Evolutionary conservation across 768 basidiomycete species (phyloP).

Genomic region (Gyrodon lividus): DNA sequence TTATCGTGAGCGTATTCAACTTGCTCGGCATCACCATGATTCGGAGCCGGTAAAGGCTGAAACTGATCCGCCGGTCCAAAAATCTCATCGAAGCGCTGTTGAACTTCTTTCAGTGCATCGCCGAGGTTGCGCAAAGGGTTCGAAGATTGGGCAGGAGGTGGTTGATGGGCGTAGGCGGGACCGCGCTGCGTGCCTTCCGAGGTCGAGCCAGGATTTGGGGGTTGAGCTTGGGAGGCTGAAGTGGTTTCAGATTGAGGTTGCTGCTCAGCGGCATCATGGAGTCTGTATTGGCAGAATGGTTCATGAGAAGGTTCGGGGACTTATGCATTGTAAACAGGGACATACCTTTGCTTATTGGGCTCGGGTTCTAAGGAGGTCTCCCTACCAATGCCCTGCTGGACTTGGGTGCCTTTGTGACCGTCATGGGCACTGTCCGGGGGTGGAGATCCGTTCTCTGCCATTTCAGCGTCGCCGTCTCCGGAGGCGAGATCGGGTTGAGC

Average conservation of each 20-base stretch:
- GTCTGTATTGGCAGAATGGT: conserved; percentile 7
- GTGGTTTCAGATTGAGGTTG: conserved; percentile 3
- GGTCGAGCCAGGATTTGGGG: conserved; percentile 33
- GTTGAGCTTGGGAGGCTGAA: conserved; percentile 8
- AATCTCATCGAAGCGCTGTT: conserved; percentile 83
- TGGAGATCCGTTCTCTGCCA: conserved; percentile 16
- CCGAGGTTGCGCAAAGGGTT: conserved; percentile 80
- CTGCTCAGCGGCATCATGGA: conserved; percentile 9
- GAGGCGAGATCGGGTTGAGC: conserved; percentile 38
- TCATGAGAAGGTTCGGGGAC: neutral
- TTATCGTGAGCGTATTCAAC: conserved; percentile 67
- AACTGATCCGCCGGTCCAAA: conserved; percentile 42
- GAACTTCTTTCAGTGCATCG: conserved; percentile 79
- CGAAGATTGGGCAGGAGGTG: conserved; percentile 32
- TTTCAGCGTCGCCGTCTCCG: conserved; percentile 25
- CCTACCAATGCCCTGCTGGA: conserved; percentile 7
- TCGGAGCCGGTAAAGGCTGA: conserved; percentile 33
- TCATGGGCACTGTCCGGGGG: conserved; percentile 18
- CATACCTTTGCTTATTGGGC: conserved; percentile 13
- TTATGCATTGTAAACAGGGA: neutral
- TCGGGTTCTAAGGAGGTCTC: conserved; percentile 30
- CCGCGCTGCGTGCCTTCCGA: conserved; percentile 48
- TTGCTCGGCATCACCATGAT: conserved; percentile 43
- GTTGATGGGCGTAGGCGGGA: conserved; percentile 38
- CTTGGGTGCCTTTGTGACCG: conserved; percentile 20